Base-by-base conservation (phyloP, 1,139 yeast genomes). In the Candida tetrigidarum region DNA sequence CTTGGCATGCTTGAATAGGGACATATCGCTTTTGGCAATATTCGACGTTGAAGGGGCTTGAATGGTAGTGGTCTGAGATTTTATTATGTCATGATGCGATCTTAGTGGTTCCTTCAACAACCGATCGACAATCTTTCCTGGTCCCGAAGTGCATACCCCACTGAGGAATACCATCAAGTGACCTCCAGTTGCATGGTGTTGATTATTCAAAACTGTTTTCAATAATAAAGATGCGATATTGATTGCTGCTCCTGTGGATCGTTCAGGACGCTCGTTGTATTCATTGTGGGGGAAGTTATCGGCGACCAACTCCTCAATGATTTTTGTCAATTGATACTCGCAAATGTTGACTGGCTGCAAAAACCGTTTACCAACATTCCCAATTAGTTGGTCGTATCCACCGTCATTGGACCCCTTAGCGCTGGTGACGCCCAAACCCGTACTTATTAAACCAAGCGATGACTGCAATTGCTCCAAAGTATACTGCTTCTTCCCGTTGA, bases 201-300 rank as follows among this genome's bases (percentile, higher is more conserved):
- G 49, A 33, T 50, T 48, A 1, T 76, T 78, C 33, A 74, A 55
- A 14, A 73, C 58, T 1, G 75, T 59, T 43, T 75, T 76, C 27
- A 85, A 58, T 9, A 86, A 57, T 37, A 76, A 68, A 1, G 79
- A 60, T 0, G 89, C 86, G n/a, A 85, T 66, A 50, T 81, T 80
- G 26, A 86, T 54, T 2, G 92, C 92, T 34, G 81, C 62, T 0
- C 93, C 95, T 0, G 90, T 83, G 22, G 84, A 73, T 52, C 92
- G 70, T 22, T 68, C 67, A 2, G 78, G 72, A 55, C 95, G 72
- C 50, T 76, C 75, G 44, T 67, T 70, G 39, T 71, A 70, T 16
- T 58, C 59, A 7, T 67, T 59, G 42, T 72, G 72, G 1, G 81
- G 78, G 62, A 85, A 85, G 1, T 79, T 63, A 54, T 84, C 86